Evolutionary conservation across 202 grass and related monocot genomes (phyloP).

Genomic region (Brachypodium distachyon): DNA sequence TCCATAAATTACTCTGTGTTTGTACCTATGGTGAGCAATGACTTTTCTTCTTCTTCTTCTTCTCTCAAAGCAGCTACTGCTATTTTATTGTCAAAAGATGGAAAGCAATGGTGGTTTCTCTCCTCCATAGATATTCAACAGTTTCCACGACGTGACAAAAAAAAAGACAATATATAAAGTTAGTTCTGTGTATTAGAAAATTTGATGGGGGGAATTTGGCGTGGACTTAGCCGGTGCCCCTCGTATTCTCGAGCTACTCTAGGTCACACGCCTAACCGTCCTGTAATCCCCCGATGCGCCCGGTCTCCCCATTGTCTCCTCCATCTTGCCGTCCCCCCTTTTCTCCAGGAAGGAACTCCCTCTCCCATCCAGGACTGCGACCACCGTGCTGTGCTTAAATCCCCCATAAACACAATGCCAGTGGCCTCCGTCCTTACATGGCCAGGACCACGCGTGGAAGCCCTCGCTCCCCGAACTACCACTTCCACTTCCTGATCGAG

Average conservation of each 20-base stretch:
- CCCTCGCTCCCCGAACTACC: not conserved
- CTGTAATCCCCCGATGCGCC: not conserved
- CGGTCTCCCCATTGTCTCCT: not conserved
- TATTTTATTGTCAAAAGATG: too few species aligned
- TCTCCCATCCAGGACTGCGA: not conserved
- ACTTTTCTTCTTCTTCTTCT: too few species aligned
- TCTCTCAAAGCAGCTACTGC: too few species aligned
- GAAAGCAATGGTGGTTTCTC: too few species aligned
- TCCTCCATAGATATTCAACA: too few species aligned
- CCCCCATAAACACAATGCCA: not conserved
- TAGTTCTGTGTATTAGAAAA: not conserved
- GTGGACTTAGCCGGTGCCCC: not conserved
- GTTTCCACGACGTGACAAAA: too few species aligned
- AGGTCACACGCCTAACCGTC: constrained; percentile 3
- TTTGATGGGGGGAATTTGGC: not conserved
- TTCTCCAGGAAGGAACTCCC: not conserved
- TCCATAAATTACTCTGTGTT: not conserved
- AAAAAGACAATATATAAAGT: not conserved
- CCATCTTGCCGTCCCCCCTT: not conserved
- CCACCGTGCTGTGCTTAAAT: constrained; percentile 19
- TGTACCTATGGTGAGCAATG: too few species aligned
- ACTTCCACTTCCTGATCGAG: not conserved
- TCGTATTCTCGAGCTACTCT: too few species aligned
- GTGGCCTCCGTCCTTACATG: constrained; percentile 22
- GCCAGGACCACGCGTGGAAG: constrained; percentile 2